Percentiles rank a stretch among this genome's conserved stretches.
Conservation (phyloP, 2,329 filamentous ascomycete genomes). For the Corniculantispora saksenae region DNA sequence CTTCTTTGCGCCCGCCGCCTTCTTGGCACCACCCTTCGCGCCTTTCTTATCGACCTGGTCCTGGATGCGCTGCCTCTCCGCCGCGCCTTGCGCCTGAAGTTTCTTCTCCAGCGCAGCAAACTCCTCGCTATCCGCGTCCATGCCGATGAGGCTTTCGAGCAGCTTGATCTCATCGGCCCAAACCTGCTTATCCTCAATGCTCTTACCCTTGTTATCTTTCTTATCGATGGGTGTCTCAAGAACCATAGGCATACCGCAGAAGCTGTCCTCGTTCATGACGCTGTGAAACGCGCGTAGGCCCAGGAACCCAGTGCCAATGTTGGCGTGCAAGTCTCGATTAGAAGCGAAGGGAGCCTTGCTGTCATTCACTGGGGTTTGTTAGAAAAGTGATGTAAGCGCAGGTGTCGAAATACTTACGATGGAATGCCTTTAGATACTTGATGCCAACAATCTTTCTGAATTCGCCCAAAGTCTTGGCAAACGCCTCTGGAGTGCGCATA, state of each 20-base stretch:
- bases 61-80: conserved; percentile 73
- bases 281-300: conserved; percentile 89
- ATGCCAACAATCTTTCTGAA: conserved; percentile 80
- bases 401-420: conserved; percentile 44
- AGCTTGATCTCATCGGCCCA: conserved; percentile 97
- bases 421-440: conserved; percentile 79
- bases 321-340: conserved; percentile 87
- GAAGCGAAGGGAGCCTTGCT: conserved; percentile 86
- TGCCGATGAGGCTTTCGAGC: conserved; percentile 82
- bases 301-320: conserved; percentile 93
- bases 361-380: conserved; percentile 70
- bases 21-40: conserved; percentile 38
- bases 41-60: conserved; percentile 78
- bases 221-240: conserved; percentile 93
- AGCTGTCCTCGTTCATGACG: conserved; percentile 77
- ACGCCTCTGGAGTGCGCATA: conserved; percentile 72
- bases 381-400: background rate
- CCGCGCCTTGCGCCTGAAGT: conserved; percentile 66
- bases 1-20: conserved; percentile 35
- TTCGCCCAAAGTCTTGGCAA: conserved; percentile 69
- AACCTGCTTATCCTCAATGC: conserved; percentile 74
- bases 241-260: conserved; percentile 83
- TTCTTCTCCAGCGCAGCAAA: conserved; percentile 67
- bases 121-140: conserved; percentile 73
- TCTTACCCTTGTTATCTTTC: conserved; percentile 64